Percentiles rank a stretch among this genome's conserved stretches.
phyloP scores from a whole-genome alignment of 164 flowering plant species.

The grape (Vitis vinifera) region ASM3070453v1 NC_081815.1:6047501-6048000 shows the following conservation, averaged over 20 bases:
- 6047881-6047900: constrained; percentile 22
- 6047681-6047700: constrained; percentile 29
- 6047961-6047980: constrained; percentile 41
- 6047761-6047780: constrained; percentile 36
- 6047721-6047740: constrained; percentile 14
- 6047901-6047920: constrained; percentile 28
- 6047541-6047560: constrained; percentile 36
- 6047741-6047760: constrained; percentile 19
- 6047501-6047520: constrained; percentile 33
- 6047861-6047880: constrained; percentile 42
- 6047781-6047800: too few relatives aligned
- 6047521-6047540: constrained; percentile 43
- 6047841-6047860: constrained; percentile 24
- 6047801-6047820: too few relatives aligned
- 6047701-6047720: constrained; percentile 37
- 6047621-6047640: constrained; percentile 45
- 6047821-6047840: too few relatives aligned
- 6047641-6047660: constrained; percentile 16
- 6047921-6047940: constrained; percentile 45
- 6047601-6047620: constrained; percentile 40
- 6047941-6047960: constrained; percentile 33
- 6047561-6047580: constrained; percentile 35
- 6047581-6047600: constrained; percentile 40
- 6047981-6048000: constrained; percentile 27
- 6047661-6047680: constrained; percentile 27